phyloP scores from a whole-genome alignment of 2,329 filamentous ascomycete species.

The Trichoderma gracile region DNA sequence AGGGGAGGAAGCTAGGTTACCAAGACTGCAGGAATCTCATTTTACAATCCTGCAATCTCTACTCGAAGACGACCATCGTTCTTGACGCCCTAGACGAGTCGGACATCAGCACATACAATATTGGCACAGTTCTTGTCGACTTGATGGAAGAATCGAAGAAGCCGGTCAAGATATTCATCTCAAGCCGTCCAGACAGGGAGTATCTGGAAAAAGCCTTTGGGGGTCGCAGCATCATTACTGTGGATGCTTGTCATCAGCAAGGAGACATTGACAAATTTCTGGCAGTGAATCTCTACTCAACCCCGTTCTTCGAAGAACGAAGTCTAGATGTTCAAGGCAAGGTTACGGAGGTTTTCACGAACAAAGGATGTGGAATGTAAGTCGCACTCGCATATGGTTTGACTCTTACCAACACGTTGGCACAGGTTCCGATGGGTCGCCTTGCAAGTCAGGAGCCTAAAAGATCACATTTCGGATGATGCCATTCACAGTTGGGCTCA shows the following conservation, averaged over 20 bases:
- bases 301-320: neutral
- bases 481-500: constrained; percentile 26
- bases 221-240: constrained; percentile 8
- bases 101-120: constrained; percentile 18
- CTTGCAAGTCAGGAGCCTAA: constrained; percentile 28
- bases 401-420: neutral
- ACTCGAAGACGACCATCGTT: constrained; percentile 22
- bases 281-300: constrained; percentile 1
- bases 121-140: constrained; percentile 22
- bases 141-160: constrained; percentile 12
- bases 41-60: constrained; percentile 20
- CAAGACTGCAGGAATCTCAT: constrained; percentile 25
- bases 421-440: constrained; percentile 30
- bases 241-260: constrained; percentile 27
- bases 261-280: constrained; percentile 28
- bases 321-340: neutral
- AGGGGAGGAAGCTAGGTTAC: neutral
- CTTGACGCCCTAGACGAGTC: constrained; percentile 29
- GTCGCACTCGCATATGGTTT: neutral
- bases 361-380: constrained; percentile 1
- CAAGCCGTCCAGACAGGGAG: constrained; percentile 26
- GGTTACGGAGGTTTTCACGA: neutral
- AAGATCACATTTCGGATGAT: neutral
- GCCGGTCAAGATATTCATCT: constrained; percentile 29
- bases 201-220: constrained; percentile 16